A percentile compares a stretch with the other conserved stretches of the same genome.
phyloP scores from a whole-genome alignment of 257 asterid genomes.

The Dorcoceras hygrometricum region DNA sequence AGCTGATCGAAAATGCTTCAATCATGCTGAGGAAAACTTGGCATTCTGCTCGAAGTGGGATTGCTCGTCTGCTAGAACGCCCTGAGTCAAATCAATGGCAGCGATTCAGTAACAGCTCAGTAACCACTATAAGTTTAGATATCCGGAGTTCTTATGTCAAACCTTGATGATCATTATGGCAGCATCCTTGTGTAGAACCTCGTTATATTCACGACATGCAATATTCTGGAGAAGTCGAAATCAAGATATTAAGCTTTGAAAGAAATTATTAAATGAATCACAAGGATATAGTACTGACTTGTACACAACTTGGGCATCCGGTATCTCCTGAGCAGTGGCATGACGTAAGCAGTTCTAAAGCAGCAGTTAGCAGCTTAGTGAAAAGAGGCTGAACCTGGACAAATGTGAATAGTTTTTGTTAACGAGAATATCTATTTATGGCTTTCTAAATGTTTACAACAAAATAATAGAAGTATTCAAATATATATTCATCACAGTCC shows the following conservation, averaged over 20 bases:
- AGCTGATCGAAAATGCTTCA: not conserved
- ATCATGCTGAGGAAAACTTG: constrained; percentile 21
- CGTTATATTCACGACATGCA: constrained; percentile 75
- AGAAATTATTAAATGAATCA: constrained; percentile 3
- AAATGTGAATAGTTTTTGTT: constrained; percentile 12
- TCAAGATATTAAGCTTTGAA: constrained; percentile 4
- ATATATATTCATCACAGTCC: not conserved
- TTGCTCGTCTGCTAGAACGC: constrained; percentile 58
- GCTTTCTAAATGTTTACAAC: not conserved
- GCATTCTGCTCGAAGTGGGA: constrained; percentile 27
- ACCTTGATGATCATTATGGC: constrained; percentile 88
- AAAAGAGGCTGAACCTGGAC: constrained; percentile 75
- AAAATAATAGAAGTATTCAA: not conserved
- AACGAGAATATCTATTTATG: not conserved
- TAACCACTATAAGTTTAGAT: constrained; percentile 4
- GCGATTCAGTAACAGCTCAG: constrained; percentile 6
- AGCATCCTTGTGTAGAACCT: constrained; percentile 88
- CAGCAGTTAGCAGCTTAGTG: constrained; percentile 67
- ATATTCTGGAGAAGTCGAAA: constrained; percentile 48
- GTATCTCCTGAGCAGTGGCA: constrained; percentile 76
- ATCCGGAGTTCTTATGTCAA: constrained; percentile 15
- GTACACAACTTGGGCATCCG: constrained; percentile 92
- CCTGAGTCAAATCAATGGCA: constrained; percentile 40
- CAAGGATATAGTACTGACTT: constrained; percentile 40
- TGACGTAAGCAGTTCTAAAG: constrained; percentile 72